Conservation (phyloP, 768 basidiomycete species). For the Lactifluus subvellereus region DNA sequence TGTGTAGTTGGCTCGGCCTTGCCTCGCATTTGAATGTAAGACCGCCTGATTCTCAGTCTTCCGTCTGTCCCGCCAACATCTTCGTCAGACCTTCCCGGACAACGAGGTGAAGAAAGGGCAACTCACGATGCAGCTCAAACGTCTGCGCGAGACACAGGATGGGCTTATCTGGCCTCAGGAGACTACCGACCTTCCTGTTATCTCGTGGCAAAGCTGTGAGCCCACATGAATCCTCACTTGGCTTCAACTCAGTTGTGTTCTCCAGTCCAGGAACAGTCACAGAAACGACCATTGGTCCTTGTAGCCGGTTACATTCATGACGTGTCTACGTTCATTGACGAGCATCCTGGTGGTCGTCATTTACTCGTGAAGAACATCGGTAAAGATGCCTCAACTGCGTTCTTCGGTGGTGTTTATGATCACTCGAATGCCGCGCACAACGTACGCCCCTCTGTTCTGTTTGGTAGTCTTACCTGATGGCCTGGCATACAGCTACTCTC, state of each 20-base stretch:
- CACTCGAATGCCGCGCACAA: constrained; percentile 88
- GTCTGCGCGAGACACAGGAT: constrained; percentile 73
- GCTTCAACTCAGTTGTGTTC: constrained; percentile 11
- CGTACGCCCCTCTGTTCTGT: constrained; percentile 35
- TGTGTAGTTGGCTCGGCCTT: constrained; percentile 50
- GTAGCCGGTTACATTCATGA: constrained; percentile 94
- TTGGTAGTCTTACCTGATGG: constrained; percentile 5
- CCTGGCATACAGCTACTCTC: constrained; percentile 38
- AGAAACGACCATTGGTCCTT: constrained; percentile 75
- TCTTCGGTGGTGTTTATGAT: constrained; percentile 89
- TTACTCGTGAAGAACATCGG: constrained; percentile 80
- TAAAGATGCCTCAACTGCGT: constrained; percentile 87
- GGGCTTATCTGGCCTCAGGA: constrained; percentile 74
- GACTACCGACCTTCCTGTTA: constrained; percentile 67
- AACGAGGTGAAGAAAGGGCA: constrained; percentile 82
- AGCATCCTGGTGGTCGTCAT: constrained; percentile 89
- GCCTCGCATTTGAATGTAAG: constrained; percentile 51
- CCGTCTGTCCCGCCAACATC: background rate
- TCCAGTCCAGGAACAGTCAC: constrained; percentile 71
- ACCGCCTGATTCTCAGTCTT: background rate
- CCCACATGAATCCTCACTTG: constrained; percentile 14
- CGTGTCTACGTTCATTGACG: constrained; percentile 74
- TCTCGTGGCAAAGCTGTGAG: constrained; percentile 84
- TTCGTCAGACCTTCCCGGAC: constrained; percentile 47
- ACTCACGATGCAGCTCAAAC: constrained; percentile 91